These are phyloP conservation scores for Paraphoma sp. DNA, from an alignment of 2,329 filamentous ascomycete genomes.

Conservation along the genomic window DNA sequence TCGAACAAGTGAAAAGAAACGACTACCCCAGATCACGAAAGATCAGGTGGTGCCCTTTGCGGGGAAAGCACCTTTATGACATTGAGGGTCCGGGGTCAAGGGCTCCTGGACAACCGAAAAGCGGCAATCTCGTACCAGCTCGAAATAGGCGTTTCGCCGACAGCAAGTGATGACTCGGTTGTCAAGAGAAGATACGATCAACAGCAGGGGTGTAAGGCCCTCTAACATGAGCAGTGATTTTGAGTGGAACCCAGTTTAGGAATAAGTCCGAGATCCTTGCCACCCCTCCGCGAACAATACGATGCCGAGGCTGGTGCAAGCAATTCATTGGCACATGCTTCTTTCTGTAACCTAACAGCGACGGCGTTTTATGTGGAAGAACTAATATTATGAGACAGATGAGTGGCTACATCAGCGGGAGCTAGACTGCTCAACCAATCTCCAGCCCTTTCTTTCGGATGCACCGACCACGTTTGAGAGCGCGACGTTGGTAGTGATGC, in stretches of 20 bases:
- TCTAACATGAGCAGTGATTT: slow-evolving; percentile 21
- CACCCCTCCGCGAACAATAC: slow-evolving; percentile 22
- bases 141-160: slow-evolving; percentile 25
- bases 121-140: slow-evolving; percentile 21
- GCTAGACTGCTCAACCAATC: slow-evolving; percentile 8
- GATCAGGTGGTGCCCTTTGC: slow-evolving; percentile 20
- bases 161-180: slow-evolving; percentile 21
- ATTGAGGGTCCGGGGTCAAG: slow-evolving; percentile 18
- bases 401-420: slow-evolving; percentile 16
- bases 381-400: slow-evolving; percentile 10
- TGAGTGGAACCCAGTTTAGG: slow-evolving; percentile 32
- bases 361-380: slow-evolving; percentile 2
- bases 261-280: slow-evolving; percentile 40
- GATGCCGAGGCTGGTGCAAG: slow-evolving; percentile 26
- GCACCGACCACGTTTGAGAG: slow-evolving; percentile 8
- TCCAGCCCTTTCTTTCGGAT: slow-evolving; percentile 12
- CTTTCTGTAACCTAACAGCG: slow-evolving; percentile 2
- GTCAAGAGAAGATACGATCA: slow-evolving; percentile 31
- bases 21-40: slow-evolving; percentile 10
- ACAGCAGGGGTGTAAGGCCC: slow-evolving; percentile 23
- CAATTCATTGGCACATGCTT: slow-evolving; percentile 28
- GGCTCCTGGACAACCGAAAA: slow-evolving; percentile 34
- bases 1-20: background rate
- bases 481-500: slow-evolving; percentile 2
- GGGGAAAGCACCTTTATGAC: slow-evolving; percentile 36